Conservation (phyloP, 169 alveolate species). For the Plasmodium gallinaceum region DNA sequence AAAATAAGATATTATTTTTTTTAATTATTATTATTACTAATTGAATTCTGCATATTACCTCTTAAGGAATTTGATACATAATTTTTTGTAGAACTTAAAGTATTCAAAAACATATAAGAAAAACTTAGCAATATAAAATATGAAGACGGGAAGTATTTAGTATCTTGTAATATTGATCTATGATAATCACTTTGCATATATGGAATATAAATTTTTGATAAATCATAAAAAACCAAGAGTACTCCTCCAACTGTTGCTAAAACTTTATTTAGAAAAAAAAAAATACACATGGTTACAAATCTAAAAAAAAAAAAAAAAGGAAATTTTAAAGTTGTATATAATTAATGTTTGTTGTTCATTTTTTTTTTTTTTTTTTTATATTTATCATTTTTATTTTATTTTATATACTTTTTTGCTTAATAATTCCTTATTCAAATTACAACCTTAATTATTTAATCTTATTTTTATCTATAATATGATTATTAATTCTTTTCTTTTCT, state of each 20-base stretch:
- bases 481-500: no score
- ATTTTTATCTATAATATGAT: no score
- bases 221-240: constrained; percentile 30
- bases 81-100: constrained; percentile 27
- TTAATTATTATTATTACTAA: background rate
- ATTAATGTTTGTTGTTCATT: background rate
- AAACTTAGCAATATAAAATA: constrained; percentile 25
- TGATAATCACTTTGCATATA: constrained; percentile 10
- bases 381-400: no score
- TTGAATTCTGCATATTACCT: constrained; percentile 23
- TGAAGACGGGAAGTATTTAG: constrained; percentile 30
- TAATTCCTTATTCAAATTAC: no score
- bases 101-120: constrained; percentile 39
- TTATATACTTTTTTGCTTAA: no score
- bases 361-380: no score
- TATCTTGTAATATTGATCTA: background rate
- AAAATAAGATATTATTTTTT: background rate
- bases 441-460: no score
- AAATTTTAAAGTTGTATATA: no score
- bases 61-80: constrained; percentile 19
- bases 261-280: constrained; percentile 25
- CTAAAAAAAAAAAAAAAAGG: constrained; percentile 21
- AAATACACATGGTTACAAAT: constrained; percentile 35
- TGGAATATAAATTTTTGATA: background rate
- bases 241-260: constrained; percentile 55